Evolutionary conservation across 2,329 filamentous ascomycete genomes (phyloP).

Genomic region (Cordyceps tenuipes): DNA sequence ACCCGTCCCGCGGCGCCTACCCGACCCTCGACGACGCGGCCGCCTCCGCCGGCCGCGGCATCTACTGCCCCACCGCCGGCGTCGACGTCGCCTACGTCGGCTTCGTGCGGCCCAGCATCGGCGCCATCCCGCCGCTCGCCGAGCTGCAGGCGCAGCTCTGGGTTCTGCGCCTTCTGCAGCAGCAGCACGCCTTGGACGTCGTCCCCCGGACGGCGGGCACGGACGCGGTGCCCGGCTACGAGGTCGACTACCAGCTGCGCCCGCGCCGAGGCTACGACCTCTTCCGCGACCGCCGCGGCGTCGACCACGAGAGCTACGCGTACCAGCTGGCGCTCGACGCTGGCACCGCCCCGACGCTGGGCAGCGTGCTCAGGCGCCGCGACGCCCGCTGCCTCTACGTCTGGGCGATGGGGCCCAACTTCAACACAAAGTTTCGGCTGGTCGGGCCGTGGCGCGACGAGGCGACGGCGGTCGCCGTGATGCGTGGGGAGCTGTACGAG

Average conservation of each 20-base stretch:
- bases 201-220: neutral
- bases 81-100: conserved; percentile 37
- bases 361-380: conserved; percentile 26
- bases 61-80: conserved; percentile 36
- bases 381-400: conserved; percentile 32
- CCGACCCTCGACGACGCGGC: conserved; percentile 25
- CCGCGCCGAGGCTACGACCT: conserved; percentile 25
- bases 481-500: conserved; percentile 33
- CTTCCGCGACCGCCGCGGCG: conserved; percentile 29
- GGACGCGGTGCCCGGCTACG: conserved; percentile 24
- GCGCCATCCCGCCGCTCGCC: conserved; percentile 39
- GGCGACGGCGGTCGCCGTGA: conserved; percentile 26
- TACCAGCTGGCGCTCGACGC: conserved; percentile 42
- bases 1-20: conserved; percentile 20
- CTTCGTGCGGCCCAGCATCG: conserved; percentile 37
- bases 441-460: conserved; percentile 36
- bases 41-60: conserved; percentile 35
- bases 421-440: conserved; percentile 41
- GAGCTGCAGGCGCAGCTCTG: conserved; percentile 42
- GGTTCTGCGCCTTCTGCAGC: conserved; percentile 32
- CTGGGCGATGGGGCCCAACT: conserved; percentile 41
- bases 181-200: conserved; percentile 20
- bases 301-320: conserved; percentile 41
- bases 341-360: conserved; percentile 31
- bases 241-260: conserved; percentile 34